Evolutionary conservation across 495 filamentous ascomycete species (phyloP).

Genomic region (Entonaema liquescens): DNA sequence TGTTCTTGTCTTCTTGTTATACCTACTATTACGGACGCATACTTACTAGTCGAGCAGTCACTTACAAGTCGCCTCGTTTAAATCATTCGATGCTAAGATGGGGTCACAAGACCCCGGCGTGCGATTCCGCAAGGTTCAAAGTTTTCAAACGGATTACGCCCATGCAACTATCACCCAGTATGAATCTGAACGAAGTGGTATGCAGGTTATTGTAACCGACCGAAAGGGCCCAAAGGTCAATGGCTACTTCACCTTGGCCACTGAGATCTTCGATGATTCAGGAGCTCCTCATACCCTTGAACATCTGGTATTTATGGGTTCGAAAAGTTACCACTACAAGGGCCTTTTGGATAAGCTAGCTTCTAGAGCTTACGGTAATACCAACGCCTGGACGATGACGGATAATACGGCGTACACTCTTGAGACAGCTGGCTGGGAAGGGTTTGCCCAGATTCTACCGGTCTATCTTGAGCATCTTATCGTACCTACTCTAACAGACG

Average conservation of each 20-base stretch:
- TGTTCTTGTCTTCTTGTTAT: slow-evolving; percentile 3
- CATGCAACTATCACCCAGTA: slow-evolving; percentile 85
- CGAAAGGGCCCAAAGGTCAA: slow-evolving; percentile 92
- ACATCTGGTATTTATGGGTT: slow-evolving; percentile 98
- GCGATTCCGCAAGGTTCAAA: slow-evolving; percentile 83
- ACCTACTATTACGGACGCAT: not conserved
- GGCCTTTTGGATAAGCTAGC: slow-evolving; percentile 94
- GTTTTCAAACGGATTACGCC: slow-evolving; percentile 88
- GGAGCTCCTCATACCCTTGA: slow-evolving; percentile 96
- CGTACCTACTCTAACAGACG: slow-evolving; percentile 88
- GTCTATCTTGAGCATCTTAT: slow-evolving; percentile 97
- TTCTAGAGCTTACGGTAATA: slow-evolving; percentile 88
- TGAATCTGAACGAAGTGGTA: slow-evolving; percentile 81
- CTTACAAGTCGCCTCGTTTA: slow-evolving; percentile 31
- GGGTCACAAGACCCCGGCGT: slow-evolving; percentile 43
- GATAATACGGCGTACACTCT: slow-evolving; percentile 98
- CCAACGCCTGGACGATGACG: slow-evolving; percentile 95
- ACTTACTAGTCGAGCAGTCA: slow-evolving; percentile 38
- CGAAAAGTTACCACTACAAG: slow-evolving; percentile 92
- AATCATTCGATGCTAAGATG: slow-evolving; percentile 44
- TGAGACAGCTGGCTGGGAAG: slow-evolving; percentile 94
- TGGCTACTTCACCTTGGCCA: slow-evolving; percentile 94
- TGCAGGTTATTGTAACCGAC: slow-evolving; percentile 92
- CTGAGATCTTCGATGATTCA: slow-evolving; percentile 96
- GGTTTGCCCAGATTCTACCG: slow-evolving; percentile 91